Evolutionary conservation across 2,329 filamentous ascomycete species (phyloP), one percentile per base, ranked within the genome.

Genomic region (Oidium heveae): DNA sequence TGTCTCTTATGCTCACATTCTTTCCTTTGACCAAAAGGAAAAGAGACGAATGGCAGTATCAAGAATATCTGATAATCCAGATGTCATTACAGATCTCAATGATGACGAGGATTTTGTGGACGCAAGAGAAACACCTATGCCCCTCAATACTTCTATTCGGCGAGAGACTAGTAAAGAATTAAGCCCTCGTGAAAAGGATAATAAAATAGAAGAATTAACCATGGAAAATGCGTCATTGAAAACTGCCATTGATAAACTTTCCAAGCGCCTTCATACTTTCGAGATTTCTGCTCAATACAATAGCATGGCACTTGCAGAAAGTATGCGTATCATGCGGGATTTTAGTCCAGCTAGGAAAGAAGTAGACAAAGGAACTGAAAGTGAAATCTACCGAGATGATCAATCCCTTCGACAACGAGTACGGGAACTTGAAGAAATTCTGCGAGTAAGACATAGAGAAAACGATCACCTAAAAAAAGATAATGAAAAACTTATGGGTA

Each of bases 221-320:
- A 76, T 89, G 52, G 86, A 96, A 64, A 98, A 96, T 66, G 76
- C 83, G 58, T 84, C 84, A 10, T 74, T 96, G 53, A 89, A 91
- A 62, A 77, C 83, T 56, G 80, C 87, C 61, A 77, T 94, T 9
- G 88, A 96, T 67, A 86, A 86, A 52, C 75, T 95, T 37, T 85
- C 84, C 58, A 85, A 83, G 61, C 79, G 89, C 0, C 75, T 98
- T n/a, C 84, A 91, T 62, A 83, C 87, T 58, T 98, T 94, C 69
- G 89, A 98, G 67, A 81, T 86, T 41, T 88, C 86, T 61, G 86
- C 87, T 0, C 91, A 96, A 68, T 86, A 82, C 58, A 88, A 84
- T 39, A 85, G 83, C 54, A 77, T 88, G 68, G 86, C 86, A 2
- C 74, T 96, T 36, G 85, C 88, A 15, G 86, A 95, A 65, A 94